Percentiles rank a stretch among this genome's conserved stretches.
Conservation (phyloP, 2,329 filamentous ascomycete genomes). For the Chrysosporium keratinophilum region DNA sequence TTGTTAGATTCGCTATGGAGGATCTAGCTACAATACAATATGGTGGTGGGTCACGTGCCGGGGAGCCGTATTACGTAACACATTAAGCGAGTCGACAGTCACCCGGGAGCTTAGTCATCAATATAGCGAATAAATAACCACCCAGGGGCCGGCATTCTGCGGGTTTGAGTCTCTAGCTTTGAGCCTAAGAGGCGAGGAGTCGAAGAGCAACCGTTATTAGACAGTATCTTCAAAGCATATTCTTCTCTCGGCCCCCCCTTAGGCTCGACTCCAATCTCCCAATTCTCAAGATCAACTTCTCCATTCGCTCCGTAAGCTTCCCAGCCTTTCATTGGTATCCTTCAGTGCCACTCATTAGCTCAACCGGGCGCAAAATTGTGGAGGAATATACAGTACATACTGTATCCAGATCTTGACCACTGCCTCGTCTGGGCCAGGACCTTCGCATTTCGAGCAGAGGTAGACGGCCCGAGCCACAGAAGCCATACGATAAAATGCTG, state of each 20-base stretch:
- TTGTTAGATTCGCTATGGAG: no score
- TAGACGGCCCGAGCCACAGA: background rate
- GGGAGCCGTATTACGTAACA: no score
- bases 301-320: background rate
- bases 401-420: conserved; percentile 9
- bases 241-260: background rate
- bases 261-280: background rate
- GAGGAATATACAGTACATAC: background rate
- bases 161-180: background rate
- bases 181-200: background rate
- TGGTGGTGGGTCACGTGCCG: no score
- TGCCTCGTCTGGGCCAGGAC: conserved; percentile 1
- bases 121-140: conserved; percentile 2
- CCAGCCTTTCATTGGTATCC: background rate
- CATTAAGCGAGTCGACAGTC: background rate
- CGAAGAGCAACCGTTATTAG: background rate
- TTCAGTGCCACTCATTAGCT: background rate
- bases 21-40: no score
- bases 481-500: background rate
- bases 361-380: no score
- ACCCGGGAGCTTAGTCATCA: conserved; percentile 10
- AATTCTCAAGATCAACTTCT: background rate
- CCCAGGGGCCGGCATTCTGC: background rate
- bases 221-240: background rate
- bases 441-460: background rate